Conservation (phyloP, 768 basidiomycete genomes). For the Collybia nuda region DNA sequence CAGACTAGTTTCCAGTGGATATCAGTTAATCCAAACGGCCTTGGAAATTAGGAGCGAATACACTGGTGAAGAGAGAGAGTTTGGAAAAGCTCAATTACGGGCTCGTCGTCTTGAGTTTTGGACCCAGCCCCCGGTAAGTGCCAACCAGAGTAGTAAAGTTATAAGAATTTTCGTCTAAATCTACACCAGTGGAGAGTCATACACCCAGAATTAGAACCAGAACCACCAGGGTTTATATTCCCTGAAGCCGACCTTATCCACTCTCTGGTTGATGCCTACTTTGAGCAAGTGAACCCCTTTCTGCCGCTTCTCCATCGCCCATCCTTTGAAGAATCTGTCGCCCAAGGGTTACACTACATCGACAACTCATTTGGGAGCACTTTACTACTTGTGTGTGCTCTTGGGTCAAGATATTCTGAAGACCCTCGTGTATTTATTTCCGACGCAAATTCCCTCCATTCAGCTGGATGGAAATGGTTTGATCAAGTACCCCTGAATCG, state of each 20-base stretch:
- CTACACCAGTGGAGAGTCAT: too few relatives aligned
- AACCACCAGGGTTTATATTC: conserved; percentile 34
- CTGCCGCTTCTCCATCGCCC: conserved; percentile 74
- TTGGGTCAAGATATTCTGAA: conserved; percentile 57
- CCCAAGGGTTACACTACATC: conserved; percentile 46
- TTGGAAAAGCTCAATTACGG: conserved; percentile 19
- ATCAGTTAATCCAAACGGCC: conserved; percentile 52
- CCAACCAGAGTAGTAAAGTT: conserved; percentile 17
- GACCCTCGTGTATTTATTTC: conserved; percentile 61
- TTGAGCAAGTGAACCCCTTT: conserved; percentile 50
- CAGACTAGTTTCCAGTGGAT: conserved; percentile 32
- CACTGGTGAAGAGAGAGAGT: conserved; percentile 32
- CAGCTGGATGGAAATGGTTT: conserved; percentile 66
- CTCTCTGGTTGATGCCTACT: conserved; percentile 65
- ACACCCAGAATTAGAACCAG: conserved; percentile 5
- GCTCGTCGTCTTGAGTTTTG: conserved; percentile 48
- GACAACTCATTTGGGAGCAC: conserved; percentile 51
- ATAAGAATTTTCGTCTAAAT: too few relatives aligned
- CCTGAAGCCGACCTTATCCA: conserved; percentile 54
- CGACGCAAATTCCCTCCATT: conserved; percentile 38
- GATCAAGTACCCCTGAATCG: conserved; percentile 64
- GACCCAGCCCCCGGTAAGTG: conserved; percentile 34
- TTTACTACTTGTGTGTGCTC: conserved; percentile 65
- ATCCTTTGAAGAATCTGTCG: conserved; percentile 56
- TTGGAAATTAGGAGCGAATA: conserved; percentile 57